Evolutionary conservation across 768 basidiomycete genomes (phyloP), one percentile per base, ranked within the genome.

Genomic region (Glaciozyma martinii): DNA sequence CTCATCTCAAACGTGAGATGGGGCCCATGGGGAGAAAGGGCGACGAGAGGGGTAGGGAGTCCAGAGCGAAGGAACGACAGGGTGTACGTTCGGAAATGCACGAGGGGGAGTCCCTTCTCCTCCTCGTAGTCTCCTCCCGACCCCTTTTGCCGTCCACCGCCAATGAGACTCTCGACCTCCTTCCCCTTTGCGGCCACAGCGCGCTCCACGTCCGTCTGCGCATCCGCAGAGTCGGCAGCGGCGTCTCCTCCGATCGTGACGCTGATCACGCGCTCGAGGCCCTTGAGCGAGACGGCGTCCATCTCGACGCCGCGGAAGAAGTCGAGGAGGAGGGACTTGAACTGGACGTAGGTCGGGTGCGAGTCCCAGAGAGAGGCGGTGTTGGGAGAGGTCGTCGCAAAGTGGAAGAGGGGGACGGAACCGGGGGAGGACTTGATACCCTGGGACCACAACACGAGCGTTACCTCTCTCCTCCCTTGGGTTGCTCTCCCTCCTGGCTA

Each of bases 371-470:
- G 81, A 66, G 90, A 89, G 1, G 91, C 93, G 55, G 67, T 60
- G 32, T 56, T 42, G 21, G 66, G 66, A 32, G 66, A 61, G 42
- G 63, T 62, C 23, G 65, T 57, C 19, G 91, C 89, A 74, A 99
- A 99, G 75, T 94, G 90, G 81, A 99, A 85, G 70, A 97, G 78
- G 54, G 95, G 94, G 72, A 89, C 86, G 72, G 90, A 85, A 15
- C 92, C 94, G 29, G 87, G 84, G 6, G 90, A 87, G 19, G 87
- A 85, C 83, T 94, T 97, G 29, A 85, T 81, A 49, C 88, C 87
- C 95, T 92, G 73, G n/a, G 23, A 8, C 13, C 23, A n/a, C n/a
- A 40, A 6, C 53, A 19, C 30, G 16, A 18, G 27, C n/a, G 25
- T 50, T 25, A 50, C n/a, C 25, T n/a, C 25, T 3, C 21, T 21